Evolutionary conservation across 129 eudicot genomes (phyloP), one percentile per base, ranked within the genome.

Genomic region (Gnaphalium uliginosum): DNA sequence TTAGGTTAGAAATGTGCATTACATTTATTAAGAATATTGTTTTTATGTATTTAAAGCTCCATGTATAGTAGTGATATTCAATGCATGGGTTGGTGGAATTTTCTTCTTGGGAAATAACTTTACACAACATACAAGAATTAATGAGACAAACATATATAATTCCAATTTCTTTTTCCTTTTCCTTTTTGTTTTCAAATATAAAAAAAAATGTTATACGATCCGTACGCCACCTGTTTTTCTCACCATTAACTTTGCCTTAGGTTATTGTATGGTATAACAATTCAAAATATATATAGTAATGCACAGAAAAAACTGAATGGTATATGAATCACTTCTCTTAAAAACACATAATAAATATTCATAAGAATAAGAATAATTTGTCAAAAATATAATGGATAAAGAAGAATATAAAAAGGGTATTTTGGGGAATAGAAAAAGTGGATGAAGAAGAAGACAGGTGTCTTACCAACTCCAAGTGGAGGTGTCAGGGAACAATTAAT

Each of bases 1-100:
- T 41, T 39, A 39, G 70, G 72, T 76, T 30, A 32, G 73, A 66
- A 7, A 26, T 77, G 41, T 68, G 26, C 63, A 77, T 6, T 26
- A 58, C 56, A 77, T 77, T 77, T 68, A 69, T 41, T 68, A 4
- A 11, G 60, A 77, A 27, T 27, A 43, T 21, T 25, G 35, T 23
- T 66, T 71, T 68, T 39, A 37, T 57, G 61, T 68, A 56, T 77
- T 77, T 71, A 70, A 67, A 62, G 82, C 24, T 17, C 60, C 60
- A 54, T 54, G 24, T 60, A 71, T 71, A 71, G 51, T 76, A 57
- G 32, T 62, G 29, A 27, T 70, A 79, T 79, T 72, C 51, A 79
- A 79, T 79, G 83, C 78, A 79, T 78, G 68, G 74, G 83, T 79
- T 72, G 83, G 83, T 79, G 83, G 78, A 72, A 65, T 79, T 72